Percentiles rank a stretch among this genome's conserved stretches.
Evolutionary conservation across 352 stramenopile species (phyloP).

Genomic region (Phytophthora multivora): DNA sequence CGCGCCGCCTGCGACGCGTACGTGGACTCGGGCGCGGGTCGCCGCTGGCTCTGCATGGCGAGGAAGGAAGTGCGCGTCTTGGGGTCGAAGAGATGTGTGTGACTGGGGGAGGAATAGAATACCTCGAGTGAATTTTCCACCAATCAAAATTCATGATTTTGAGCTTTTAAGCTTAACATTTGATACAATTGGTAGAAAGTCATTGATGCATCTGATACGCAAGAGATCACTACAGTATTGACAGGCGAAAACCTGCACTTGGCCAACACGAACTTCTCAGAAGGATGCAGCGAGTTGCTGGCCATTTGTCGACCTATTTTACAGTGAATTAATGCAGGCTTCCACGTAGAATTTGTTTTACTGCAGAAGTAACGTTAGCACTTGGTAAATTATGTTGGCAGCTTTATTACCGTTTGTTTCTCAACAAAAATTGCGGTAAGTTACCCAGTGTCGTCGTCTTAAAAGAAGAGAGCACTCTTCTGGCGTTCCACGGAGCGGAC

Average conservation of each 20-base stretch:
- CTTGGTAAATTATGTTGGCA: too few species aligned
- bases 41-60: constrained; percentile 39
- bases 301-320: neutral
- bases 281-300: neutral
- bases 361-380: too few species aligned
- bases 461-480: constrained; percentile 20
- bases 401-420: too few species aligned
- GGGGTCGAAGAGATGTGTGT: constrained; percentile 1
- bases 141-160: neutral
- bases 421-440: too few species aligned
- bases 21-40: constrained; percentile 44
- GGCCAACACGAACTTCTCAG: neutral
- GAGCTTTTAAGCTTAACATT: neutral
- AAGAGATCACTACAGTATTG: neutral
- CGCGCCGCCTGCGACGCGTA: constrained; percentile 78
- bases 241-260: neutral
- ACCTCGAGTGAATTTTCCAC: neutral
- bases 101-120: constrained; percentile 20
- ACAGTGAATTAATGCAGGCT: too few species aligned
- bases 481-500: constrained; percentile 17
- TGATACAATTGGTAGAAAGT: neutral
- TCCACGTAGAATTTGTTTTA: too few species aligned
- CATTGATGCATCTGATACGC: neutral
- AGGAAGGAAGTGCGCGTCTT: neutral
- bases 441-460: neutral